These are phyloP conservation scores for Sphagnum magellanicum DNA, from an alignment of 228 moss, liverwort and hornwort species.

Conservation along the genomic window DNA sequence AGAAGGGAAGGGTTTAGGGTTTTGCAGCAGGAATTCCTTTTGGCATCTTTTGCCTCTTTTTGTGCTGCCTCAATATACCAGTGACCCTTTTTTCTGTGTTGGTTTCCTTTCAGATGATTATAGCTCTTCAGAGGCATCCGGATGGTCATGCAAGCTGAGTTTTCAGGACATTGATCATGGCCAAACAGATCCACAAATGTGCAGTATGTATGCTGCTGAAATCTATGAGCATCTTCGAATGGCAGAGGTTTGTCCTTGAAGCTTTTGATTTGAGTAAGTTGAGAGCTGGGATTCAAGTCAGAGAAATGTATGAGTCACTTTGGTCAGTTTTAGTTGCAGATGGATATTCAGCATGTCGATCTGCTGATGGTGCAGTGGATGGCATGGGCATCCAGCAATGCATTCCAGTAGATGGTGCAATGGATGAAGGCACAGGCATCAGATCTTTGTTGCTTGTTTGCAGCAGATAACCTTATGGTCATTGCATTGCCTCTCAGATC, in stretches of 20 bases:
- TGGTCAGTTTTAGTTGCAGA: no score
- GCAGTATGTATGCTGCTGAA: conserved; percentile 90
- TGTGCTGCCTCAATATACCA: no score
- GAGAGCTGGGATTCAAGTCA: neutral
- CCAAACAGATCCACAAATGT: conserved; percentile 93
- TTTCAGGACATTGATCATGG: conserved; percentile 86
- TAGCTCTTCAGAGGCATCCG: conserved; percentile 16
- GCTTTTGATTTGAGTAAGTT: neutral
- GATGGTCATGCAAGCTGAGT: conserved; percentile 32
- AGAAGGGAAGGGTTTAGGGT: no score
- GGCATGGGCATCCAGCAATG: no score
- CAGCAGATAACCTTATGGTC: no score
- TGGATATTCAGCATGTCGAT: no score
- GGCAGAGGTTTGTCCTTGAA: conserved; percentile 61
- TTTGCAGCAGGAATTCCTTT: no score
- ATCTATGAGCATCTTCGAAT: conserved; percentile 91
- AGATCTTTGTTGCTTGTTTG: no score
- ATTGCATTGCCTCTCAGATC: conserved; percentile 8
- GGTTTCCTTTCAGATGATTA: conserved; percentile 21
- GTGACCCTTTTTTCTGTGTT: neutral
- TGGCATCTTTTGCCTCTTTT: no score
- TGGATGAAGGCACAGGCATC: no score
- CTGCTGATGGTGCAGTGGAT: neutral
- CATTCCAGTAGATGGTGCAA: no score
- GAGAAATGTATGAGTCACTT: no score